Base-by-base conservation (phyloP, 2,329 filamentous ascomycete genomes). In the Aspergillus puulaauensis region DNA sequence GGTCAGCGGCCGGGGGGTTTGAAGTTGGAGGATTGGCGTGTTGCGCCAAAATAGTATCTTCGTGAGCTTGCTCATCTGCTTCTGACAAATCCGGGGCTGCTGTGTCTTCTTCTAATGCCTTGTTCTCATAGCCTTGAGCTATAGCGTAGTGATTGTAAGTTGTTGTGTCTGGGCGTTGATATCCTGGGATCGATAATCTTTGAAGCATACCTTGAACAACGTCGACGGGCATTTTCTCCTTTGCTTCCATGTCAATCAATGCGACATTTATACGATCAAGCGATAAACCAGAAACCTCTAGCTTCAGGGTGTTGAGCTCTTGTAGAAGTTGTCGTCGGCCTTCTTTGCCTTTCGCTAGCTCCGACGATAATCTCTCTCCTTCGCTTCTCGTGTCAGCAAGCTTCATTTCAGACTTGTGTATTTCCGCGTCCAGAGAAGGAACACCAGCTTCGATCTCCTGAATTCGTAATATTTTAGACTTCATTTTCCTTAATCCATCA, bases 401-500 rank as follows among this genome's bases (percentile, higher is more conserved):
- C 52, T 61, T 69, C 11, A 63, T 62, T 58, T 75, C 68, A n/a
- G 70, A 71, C 51, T 69, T 74, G 12, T 62, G 54, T 37, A 82
- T 71, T 57, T 80, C 79, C 24, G 75, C 75, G 49, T 83, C 77
- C 24, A 80, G 64, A 14, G 72, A 70, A 41, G 80, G 77, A 47
- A 82, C 68, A 11, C 75, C 77, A 21, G 76, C 75, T 62, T 82
- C 74, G n/a, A 83, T 78, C 41, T 82, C 78, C 56, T 75, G 74
- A 61, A 79, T 78, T 24, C 79, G 74, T 21, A 75, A 65, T 41
- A 75, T 66, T 56, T 75, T 79, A 47, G 68, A 67, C 33, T 72
- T 71, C 55, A 77, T 64, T 23, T 64, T 65, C 49, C 74, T 70
- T 23, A 73, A 56, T 19, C 64, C 56, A 45, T 64, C 63, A 31